Base-by-base conservation (phyloP, 208 protist species). In the Wallacemonas rigidus region DNA sequence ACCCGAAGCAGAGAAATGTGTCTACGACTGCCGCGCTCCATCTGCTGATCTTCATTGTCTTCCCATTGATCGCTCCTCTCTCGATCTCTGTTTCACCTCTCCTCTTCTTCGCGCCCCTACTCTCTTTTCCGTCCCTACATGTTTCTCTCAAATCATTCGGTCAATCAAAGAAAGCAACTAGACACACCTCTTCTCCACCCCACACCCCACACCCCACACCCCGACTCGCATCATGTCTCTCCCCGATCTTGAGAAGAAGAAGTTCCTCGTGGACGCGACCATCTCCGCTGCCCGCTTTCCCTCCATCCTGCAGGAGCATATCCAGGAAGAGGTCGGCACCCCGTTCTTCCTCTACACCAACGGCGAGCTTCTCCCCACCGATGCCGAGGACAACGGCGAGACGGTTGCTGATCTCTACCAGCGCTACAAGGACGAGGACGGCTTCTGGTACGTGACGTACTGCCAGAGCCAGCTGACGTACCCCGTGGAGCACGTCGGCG, bases 401-500 rank as follows among this genome's bases (percentile, higher is more conserved):
- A 58, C 6, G 15, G 54, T 58, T 17, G 14, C 54, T 17, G 54
- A 58, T 17, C 14, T 38, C 15, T 58, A 58, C 54, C 15, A 58
- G 54, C 15, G 35, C 15, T 58, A 38, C 54, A 11, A 58, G 54
- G 54, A 58, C 35, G 54, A 58, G 54, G 54, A 58, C 17, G 54
- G 54, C 54, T 17, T 58, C 54, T 58, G 54, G 54, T 58, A 58
- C 54, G 35, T 58, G 15, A 58, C 54, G 54, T 58, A 58, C 54
- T 38, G 15, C 54, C 6, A 35, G 15, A 38, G 35, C 54, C 54
- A 11, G 15, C 54, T 58, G 15, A 58, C 35, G 54, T 58, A 58
- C 54, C 54, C 54, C 0, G 35, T 17, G 15, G 54, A 58, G 54
- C 54, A 58, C 54, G 15, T 17, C 54, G 35, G 15, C 17, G 6